Conservation (phyloP, 257 asterid species). For the Solanum verrucosum region DNA sequence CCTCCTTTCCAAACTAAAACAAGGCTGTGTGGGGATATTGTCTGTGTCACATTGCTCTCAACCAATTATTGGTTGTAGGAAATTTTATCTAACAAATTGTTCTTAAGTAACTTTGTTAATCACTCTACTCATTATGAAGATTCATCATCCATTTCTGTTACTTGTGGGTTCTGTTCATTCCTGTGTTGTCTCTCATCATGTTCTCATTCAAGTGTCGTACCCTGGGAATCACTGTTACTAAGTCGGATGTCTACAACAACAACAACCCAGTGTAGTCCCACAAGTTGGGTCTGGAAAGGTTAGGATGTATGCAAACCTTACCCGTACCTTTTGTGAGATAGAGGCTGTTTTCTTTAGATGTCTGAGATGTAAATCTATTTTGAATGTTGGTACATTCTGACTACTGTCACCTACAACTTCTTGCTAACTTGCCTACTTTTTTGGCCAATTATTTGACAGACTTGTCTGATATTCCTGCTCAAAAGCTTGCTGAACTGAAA, state of each 20-base stretch:
- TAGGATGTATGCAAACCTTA: background rate
- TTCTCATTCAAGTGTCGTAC: background rate
- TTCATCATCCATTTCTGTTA: background rate
- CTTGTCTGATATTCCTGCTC: constrained; percentile 62
- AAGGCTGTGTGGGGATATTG: background rate
- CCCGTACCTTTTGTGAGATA: background rate
- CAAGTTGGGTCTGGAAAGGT: background rate
- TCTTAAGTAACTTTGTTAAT: background rate
- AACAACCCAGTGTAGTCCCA: background rate
- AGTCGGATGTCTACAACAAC: background rate
- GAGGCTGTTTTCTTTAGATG: background rate
- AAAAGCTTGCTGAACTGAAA: constrained; percentile 62
- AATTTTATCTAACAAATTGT: background rate
- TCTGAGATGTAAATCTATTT: background rate
- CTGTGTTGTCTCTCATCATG: background rate
- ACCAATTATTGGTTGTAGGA: background rate
- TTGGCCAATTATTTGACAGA: constrained; percentile 30
- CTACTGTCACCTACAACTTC: background rate
- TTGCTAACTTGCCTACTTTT: background rate
- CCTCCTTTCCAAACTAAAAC: background rate
- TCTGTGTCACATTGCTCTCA: background rate
- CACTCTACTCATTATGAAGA: background rate
- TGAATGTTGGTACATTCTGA: background rate
- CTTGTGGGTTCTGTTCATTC: background rate
- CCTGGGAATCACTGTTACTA: background rate